A percentile compares a stretch with the other conserved stretches of the same genome.
phyloP scores from a whole-genome alignment of 306 rosid genomes.

The Inga oerstediana region DNA sequence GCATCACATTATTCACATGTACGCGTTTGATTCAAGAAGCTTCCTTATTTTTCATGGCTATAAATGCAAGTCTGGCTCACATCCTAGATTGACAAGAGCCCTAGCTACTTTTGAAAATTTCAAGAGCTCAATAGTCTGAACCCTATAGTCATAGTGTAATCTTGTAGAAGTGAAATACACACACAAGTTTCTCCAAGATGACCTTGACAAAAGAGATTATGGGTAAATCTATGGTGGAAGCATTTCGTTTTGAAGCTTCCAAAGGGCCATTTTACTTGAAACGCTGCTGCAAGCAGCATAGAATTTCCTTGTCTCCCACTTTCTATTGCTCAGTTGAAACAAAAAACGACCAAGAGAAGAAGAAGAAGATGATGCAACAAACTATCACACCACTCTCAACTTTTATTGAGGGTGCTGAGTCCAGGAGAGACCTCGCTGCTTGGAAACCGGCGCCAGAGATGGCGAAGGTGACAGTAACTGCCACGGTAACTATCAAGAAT shows the following conservation, averaged over 20 bases:
- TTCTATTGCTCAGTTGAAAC: not conserved
- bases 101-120: not conserved
- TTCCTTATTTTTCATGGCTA: not conserved
- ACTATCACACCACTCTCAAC: not conserved
- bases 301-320: slow-evolving; percentile 2
- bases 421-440: not conserved
- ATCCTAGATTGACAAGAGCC: not conserved
- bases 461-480: slow-evolving; percentile 1
- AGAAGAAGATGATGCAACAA: not conserved
- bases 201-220: slow-evolving; percentile 24
- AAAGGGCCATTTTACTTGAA: not conserved
- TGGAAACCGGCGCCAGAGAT: not conserved
- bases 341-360: slow-evolving; percentile 1
- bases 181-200: not conserved
- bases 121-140: not conserved
- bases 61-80: not conserved
- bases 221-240: not conserved
- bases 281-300: not conserved
- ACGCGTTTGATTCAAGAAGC: not conserved
- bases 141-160: not conserved
- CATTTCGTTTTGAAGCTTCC: not conserved
- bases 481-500: slow-evolving; percentile 18
- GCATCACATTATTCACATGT: not conserved
- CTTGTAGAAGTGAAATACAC: not conserved
- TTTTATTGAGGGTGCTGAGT: not conserved